phyloP scores from a whole-genome alignment of 345 rosid genomes.

The Acer campestre region DNA sequence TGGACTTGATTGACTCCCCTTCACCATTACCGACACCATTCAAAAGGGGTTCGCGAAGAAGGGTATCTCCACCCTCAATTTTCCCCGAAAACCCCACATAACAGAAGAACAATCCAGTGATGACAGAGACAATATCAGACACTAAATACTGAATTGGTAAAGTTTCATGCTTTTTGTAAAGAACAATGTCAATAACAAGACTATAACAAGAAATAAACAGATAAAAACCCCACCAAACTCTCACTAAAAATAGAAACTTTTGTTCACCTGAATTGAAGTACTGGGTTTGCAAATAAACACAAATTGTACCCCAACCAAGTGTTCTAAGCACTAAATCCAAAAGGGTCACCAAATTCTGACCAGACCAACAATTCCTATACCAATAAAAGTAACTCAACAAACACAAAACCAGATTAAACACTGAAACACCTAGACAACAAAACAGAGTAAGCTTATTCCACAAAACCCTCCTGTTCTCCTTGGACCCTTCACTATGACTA shows the following conservation, averaged over 20 bases:
- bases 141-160: conserved; percentile 8
- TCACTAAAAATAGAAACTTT: conserved; percentile 40
- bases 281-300: conserved; percentile 33
- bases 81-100: conserved; percentile 12
- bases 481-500: conserved; percentile 15
- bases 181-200: conserved; percentile 38
- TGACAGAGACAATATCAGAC: conserved; percentile 25
- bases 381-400: conserved; percentile 41
- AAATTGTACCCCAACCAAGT: conserved; percentile 50
- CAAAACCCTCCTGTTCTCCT: conserved; percentile 20
- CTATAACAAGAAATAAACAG: conserved; percentile 42
- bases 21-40: not conserved
- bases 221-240: conserved; percentile 60
- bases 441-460: conserved; percentile 36
- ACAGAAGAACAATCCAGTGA: conserved; percentile 24
- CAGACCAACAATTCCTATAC: conserved; percentile 45
- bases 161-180: not conserved
- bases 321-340: conserved; percentile 42
- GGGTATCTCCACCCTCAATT: conserved; percentile 5
- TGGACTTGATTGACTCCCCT: conserved; percentile 21
- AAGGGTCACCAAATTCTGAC: conserved; percentile 35
- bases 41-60: conserved; percentile 24
- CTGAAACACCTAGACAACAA: conserved; percentile 41
- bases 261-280: conserved; percentile 23
- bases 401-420: conserved; percentile 35